phyloP scores from a whole-genome alignment of 2,329 filamentous ascomycete genomes.

The Tolypocladium inflatum region DNA sequence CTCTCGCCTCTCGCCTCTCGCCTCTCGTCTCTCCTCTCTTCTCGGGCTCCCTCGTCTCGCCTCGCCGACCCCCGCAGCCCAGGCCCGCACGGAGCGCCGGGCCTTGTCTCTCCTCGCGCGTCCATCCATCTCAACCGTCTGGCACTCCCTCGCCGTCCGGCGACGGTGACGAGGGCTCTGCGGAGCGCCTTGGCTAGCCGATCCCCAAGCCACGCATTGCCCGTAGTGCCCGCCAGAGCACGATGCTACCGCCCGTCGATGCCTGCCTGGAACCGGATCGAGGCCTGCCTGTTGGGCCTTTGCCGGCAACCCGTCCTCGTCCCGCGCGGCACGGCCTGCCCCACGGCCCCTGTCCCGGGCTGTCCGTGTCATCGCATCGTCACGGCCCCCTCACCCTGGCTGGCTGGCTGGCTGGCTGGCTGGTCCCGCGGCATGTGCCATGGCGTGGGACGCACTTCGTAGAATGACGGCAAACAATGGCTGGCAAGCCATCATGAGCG shows the following conservation, averaged over 20 bases:
- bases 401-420: background rate
- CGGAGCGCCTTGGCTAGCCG: background rate
- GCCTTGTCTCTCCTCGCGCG: background rate
- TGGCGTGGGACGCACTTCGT: background rate
- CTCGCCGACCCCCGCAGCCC: background rate
- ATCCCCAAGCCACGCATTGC: background rate
- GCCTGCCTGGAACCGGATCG: too few species aligned
- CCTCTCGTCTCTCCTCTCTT: background rate
- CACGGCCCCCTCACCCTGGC: background rate
- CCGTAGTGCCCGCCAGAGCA: background rate
- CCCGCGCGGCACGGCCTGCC: too few species aligned
- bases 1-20: background rate
- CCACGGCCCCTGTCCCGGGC: background rate
- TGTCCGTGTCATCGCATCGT: background rate
- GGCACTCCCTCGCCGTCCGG: background rate
- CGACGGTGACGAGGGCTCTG: background rate
- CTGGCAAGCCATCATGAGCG: background rate
- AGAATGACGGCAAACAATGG: background rate
- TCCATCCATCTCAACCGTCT: background rate
- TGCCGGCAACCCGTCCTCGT: too few species aligned
- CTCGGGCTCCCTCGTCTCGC: background rate
- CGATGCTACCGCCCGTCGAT: background rate
- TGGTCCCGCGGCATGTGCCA: background rate
- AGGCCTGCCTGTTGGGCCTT: too few species aligned
- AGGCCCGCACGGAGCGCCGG: background rate